Conservation (phyloP, 768 basidiomycete species). For the Stropharia rugosoannulata region DNA sequence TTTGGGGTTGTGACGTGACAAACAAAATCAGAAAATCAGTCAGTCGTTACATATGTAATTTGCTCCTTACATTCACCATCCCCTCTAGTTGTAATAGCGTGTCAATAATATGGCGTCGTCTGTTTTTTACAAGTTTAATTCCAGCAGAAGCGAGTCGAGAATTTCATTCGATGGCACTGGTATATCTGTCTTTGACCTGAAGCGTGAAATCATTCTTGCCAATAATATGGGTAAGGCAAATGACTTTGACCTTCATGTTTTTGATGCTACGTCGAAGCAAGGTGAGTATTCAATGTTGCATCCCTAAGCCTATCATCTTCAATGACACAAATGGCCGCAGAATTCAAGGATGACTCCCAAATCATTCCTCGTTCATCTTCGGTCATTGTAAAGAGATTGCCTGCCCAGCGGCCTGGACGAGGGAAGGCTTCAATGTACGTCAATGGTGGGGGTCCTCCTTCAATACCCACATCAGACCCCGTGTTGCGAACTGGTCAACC, state of each 20-base stretch:
- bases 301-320: not conserved
- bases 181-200: constrained; percentile 98
- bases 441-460: constrained; percentile 39
- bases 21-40: constrained; percentile 12
- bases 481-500: constrained; percentile 35
- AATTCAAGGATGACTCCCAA: constrained; percentile 88
- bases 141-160: constrained; percentile 90
- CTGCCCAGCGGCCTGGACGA: constrained; percentile 77
- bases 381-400: constrained; percentile 89
- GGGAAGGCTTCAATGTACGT: constrained; percentile 81
- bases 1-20: constrained; percentile 9
- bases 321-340: constrained; percentile 23
- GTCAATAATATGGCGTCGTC: constrained; percentile 73
- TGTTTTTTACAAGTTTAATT: constrained; percentile 98
- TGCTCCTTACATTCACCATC: constrained; percentile 9
- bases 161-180: constrained; percentile 98
- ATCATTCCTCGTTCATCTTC: constrained; percentile 95
- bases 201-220: constrained; percentile 96
- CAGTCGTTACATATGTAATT: not conserved
- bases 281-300: constrained; percentile 54
- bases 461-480: constrained; percentile 48
- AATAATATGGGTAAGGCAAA: constrained; percentile 96
- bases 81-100: constrained; percentile 29
- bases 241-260: constrained; percentile 92
- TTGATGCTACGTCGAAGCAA: constrained; percentile 84